phyloP scores from a whole-genome alignment of 106 monocot species.

The Hemerocallis citrina region DNA sequence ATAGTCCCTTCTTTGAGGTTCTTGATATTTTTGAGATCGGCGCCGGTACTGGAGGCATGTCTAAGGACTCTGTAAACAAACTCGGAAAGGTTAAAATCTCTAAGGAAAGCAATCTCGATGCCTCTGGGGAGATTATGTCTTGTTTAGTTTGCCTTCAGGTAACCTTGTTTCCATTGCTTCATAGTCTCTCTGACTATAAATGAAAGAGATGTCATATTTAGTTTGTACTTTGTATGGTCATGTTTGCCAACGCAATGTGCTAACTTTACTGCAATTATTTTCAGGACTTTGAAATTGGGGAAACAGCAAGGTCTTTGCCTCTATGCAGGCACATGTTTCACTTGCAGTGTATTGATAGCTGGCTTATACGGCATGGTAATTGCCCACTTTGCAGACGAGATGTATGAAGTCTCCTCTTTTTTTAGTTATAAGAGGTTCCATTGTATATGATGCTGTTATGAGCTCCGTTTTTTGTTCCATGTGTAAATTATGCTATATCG shows the following conservation, averaged over 20 bases:
- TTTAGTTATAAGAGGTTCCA: background rate
- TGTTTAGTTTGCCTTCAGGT: slow-evolving; percentile 78
- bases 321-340: slow-evolving; percentile 78
- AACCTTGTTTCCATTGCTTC: background rate
- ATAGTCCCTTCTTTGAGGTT: slow-evolving; percentile 36
- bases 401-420: slow-evolving; percentile 15
- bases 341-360: slow-evolving; percentile 65
- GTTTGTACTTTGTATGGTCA: background rate
- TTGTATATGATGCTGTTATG: too few relatives aligned
- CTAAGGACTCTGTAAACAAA: slow-evolving; percentile 39
- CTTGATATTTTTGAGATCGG: slow-evolving; percentile 64
- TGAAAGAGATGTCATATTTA: background rate
- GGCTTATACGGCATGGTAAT: slow-evolving; percentile 73
- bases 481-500: too few relatives aligned
- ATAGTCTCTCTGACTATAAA: background rate
- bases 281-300: slow-evolving; percentile 65
- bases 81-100: slow-evolving; percentile 47
- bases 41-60: slow-evolving; percentile 40
- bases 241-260: background rate
- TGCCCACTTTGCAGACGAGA: slow-evolving; percentile 75
- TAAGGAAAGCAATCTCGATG: slow-evolving; percentile 29
- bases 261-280: background rate
- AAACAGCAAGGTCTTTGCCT: slow-evolving; percentile 56
- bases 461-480: too few relatives aligned
- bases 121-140: slow-evolving; percentile 39